These are phyloP conservation scores for Globisporangium nodosum DNA, from an alignment of 352 stramenopile species.

Conservation along the genomic window DNA sequence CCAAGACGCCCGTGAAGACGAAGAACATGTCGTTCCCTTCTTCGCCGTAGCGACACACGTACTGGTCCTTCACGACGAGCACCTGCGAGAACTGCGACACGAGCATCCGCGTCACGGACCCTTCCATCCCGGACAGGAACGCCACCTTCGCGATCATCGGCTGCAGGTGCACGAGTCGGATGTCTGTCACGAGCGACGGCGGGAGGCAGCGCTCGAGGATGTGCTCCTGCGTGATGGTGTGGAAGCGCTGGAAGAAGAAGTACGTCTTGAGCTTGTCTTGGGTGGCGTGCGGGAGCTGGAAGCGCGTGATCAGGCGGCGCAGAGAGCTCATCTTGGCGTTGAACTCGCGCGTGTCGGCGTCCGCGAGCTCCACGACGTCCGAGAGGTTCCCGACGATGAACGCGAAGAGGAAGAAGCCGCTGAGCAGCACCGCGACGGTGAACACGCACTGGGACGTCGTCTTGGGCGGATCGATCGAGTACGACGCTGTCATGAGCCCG, in stretches of 20 bases:
- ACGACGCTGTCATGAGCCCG: conserved; percentile 33
- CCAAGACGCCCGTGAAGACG: conserved; percentile 38
- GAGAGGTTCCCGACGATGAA: conserved; percentile 38
- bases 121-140: conserved; percentile 37
- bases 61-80: conserved; percentile 28
- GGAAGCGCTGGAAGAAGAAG: conserved; percentile 45
- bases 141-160: conserved; percentile 50
- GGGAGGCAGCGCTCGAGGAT: conserved; percentile 35
- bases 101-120: conserved; percentile 36
- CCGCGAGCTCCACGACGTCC: conserved; percentile 33
- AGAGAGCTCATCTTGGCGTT: conserved; percentile 33
- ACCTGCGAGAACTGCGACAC: conserved; percentile 40
- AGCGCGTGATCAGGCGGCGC: conserved; percentile 32
- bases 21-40: conserved; percentile 54
- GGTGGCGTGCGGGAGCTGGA: conserved; percentile 23
- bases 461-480: conserved; percentile 24
- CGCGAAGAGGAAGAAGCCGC: conserved; percentile 36
- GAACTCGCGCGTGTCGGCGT: conserved; percentile 42
- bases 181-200: conserved; percentile 40
- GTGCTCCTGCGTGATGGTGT: conserved; percentile 47
- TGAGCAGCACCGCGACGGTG: conserved; percentile 26
- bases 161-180: conserved; percentile 36
- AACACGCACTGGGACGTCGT: conserved; percentile 24
- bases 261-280: conserved; percentile 34
- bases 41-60: conserved; percentile 32